Evolutionary conservation across 2,329 filamentous ascomycete genomes (phyloP), one percentile per base, ranked within the genome.

Genomic region (Blastomyces gilchristii): DNA sequence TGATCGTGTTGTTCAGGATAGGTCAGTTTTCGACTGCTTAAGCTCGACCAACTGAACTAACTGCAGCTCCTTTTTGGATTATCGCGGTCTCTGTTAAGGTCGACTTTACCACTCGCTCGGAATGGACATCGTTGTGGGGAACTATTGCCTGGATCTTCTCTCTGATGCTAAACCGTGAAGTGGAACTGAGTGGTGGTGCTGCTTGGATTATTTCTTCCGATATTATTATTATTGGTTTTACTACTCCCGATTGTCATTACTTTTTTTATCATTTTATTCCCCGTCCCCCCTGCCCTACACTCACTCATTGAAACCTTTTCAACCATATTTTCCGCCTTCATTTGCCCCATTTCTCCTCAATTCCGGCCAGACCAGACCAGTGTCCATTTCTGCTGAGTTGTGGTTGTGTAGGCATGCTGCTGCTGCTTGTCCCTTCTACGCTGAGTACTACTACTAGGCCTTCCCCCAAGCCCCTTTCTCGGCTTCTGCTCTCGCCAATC

Each of bases 381-480:
- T 62, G 25, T 64, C 53, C 16, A 8, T 25, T 25, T 49, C 14
- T 64, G 45, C 52, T 60, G 11, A 1, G 11, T 16, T n/a, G 7
- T 34, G 8, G 49, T 45, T 39, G 60, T 62, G 60, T 39, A 54
- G 49, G 49, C 52, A 54, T 62, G 60, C 28, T 41, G 59, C 4
- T 54, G 34, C 5, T 54, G 34, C 37, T 45, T 56, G 14, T 52
- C 43, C 22, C 54, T 54, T 47, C 34, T 31, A 22, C n/a, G n/a
- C n/a, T 22, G n/a, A 22, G n/a, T 22, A 22, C n/a, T 22, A 22
- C n/a, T 22, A 34, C 54, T 58, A 54, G 50, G 18, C 65, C 66
- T 65, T 58, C 63, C 66, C 65, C 65, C 62, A 63, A 60, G 66
- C 69, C 69, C 68, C 69, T 70, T 69, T 69, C 68, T 65, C 53